These are phyloP conservation scores for Lagerstroemia speciosa DNA, from an alignment of 345 rosid genomes.

Conservation along the genomic window DNA sequence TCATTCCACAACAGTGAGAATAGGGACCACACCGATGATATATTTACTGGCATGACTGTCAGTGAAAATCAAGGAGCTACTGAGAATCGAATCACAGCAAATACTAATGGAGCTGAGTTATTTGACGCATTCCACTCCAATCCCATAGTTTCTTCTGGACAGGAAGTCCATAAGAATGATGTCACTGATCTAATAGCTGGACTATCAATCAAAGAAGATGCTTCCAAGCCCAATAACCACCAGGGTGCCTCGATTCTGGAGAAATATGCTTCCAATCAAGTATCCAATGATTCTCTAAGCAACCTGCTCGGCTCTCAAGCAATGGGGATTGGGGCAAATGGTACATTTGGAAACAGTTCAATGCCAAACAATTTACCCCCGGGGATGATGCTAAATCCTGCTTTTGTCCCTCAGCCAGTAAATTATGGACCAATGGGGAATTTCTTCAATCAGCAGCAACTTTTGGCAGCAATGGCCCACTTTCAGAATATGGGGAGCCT, in stretches of 20 bases:
- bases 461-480: conserved; percentile 67
- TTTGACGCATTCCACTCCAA: conserved; percentile 59
- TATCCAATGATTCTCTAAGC: conserved; percentile 37
- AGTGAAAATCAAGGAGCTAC: conserved; percentile 35
- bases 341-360: conserved; percentile 21
- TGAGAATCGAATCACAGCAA: conserved; percentile 25
- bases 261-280: conserved; percentile 27
- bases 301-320: conserved; percentile 13
- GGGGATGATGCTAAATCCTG: conserved; percentile 56
- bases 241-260: conserved; percentile 38
- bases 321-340: conserved; percentile 2
- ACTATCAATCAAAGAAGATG: conserved; percentile 44
- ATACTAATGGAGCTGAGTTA: conserved; percentile 32
- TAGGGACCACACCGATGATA: conserved; percentile 40
- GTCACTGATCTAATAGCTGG: conserved; percentile 64
- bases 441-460: conserved; percentile 71
- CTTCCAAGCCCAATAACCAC: conserved; percentile 17
- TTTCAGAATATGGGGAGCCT: conserved; percentile 61
- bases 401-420: conserved; percentile 45
- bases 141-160: conserved; percentile 27
- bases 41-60: conserved; percentile 76
- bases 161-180: conserved; percentile 25
- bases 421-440: conserved; percentile 62
- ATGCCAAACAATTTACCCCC: conserved; percentile 53
- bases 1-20: conserved; percentile 57